Base-by-base conservation (phyloP, 495 filamentous ascomycete species). In the Staphylotrichum longicolle region DNA sequence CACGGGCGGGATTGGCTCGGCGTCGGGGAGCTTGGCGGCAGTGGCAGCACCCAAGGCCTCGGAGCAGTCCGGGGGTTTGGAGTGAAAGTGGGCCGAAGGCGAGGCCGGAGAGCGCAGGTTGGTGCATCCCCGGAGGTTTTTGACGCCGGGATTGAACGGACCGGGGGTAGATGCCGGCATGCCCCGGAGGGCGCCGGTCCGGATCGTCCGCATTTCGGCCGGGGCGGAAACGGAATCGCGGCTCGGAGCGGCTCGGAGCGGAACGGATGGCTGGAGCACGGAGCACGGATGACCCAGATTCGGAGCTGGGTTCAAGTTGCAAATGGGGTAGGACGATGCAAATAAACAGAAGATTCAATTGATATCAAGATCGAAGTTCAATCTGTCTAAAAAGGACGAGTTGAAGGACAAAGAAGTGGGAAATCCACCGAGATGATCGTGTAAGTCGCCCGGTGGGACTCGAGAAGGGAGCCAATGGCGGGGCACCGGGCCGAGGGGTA, bases 21-120 rank as follows among this genome's bases (percentile, higher is more conserved):
- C 63, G 1, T 64, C 65, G 14, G 66, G 63, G 7, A 70, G 55
- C 42, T 67, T 67, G 40, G 64, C 64, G 2, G 45, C 61, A 5
- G 68, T 15, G 14, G 32, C 68, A 27, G 20, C 20, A 27, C 20
- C 20, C 15, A 66, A 39, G 0, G 60, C 65, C 15, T 66, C 70
- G 20, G 62, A 64, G 51, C 30, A 37, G 32, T 66, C 59, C 20
- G 35, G 52, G 40, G 56, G 55, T 15, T 63, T 66, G 33, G 62
- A 57, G 54, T 72, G 66, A 57, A 70, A 63, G 8, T 20, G 34
- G 7, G 15, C 35, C 30, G 45, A 32, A 5, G 41, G 32, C 7
- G 50, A 41, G 14, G 30, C 20, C 5, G 58, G 20, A 9, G n/a
- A 10, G 14, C 48, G 30, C 30, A 48, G 41, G 12, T n/a, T 41